phyloP scores from a whole-genome alignment of 345 rosid genomes.

The Eucalyptus sp. region DNA sequence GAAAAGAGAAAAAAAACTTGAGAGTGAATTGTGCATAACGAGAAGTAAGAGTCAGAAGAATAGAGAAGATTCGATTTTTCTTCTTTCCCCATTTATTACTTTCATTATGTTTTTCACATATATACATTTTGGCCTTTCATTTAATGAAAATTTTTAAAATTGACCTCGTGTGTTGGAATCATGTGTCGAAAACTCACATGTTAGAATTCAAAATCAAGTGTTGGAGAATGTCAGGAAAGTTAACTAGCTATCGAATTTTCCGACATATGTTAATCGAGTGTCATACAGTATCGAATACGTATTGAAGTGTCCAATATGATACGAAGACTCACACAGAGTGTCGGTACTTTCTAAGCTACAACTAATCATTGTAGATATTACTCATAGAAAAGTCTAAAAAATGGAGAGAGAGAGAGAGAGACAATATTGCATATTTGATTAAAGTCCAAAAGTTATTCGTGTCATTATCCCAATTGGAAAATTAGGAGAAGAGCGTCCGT shows the following conservation, averaged over 20 bases:
- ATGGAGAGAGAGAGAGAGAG: neutral
- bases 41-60: too few relatives aligned
- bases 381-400: neutral
- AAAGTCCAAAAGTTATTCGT: too few relatives aligned
- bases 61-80: too few relatives aligned
- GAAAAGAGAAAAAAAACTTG: too few relatives aligned
- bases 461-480: neutral
- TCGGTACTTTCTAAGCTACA: rapidly evolving
- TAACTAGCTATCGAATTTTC: rapidly evolving
- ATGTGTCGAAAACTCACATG: rapidly evolving
- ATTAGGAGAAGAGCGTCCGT: neutral
- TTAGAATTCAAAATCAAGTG: rapidly evolving
- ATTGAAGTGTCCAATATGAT: too few relatives aligned
- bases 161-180: rapidly evolving
- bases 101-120: too few relatives aligned
- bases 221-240: rapidly evolving
- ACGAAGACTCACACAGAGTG: too few relatives aligned
- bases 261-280: rapidly evolving
- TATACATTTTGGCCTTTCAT: too few relatives aligned
- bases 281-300: rapidly evolving
- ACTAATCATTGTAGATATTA: too few relatives aligned
- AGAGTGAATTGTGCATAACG: too few relatives aligned
- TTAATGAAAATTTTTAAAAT: too few relatives aligned
- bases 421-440: rapidly evolving
- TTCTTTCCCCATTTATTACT: too few relatives aligned